Base-by-base conservation (phyloP, 768 basidiomycete species). In the Galerina sulciceps region DNA sequence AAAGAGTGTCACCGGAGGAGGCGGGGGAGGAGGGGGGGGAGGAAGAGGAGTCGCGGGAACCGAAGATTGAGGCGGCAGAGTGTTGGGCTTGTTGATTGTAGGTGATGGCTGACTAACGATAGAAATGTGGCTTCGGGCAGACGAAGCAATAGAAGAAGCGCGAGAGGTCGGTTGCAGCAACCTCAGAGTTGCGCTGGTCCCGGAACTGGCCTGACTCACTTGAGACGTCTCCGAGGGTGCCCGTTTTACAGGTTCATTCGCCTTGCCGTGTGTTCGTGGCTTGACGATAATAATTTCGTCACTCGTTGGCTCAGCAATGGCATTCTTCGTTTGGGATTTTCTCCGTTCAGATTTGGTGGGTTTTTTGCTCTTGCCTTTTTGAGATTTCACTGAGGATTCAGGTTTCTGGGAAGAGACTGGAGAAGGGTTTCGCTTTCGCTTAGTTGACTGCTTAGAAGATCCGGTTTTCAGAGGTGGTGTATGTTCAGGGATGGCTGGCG, bases 61-160 rank as follows among this genome's bases (percentile, higher is more conserved):
- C 40, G 54, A 61, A 51, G 57, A 60, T 35, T 36, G 49, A 20
- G 20, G 49, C 37, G 49, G 22, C 34, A 58, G 55, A n/a, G 54
- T 62, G 42, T 58, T 64, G 26, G 69, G 64, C 53, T 68, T 74
- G 38, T 67, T 66, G 41, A 68, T 53, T 43, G 74, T 73, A 22
- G 77, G 73, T 15, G 72, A 77, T 34, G 67, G 63, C 52, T 68
- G 75, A 26, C 46, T 48, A 15, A 31, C 51, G 20, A 59, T 34
- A 47, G 67, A 66, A 41, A 58, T 68, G 45, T 70, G 71, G 49
- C 70, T 73, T 4, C 61, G 57, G n/a, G 58, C 58, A 41, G 66
- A 71, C n/a, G 76, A 83, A 3, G 65, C 75, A n/a, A 84, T 72
- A n/a, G 85, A 86, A 5, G 84, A 82, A 10, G 82, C 70, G 31